Base-by-base conservation (phyloP, 345 rosid species). In the Orychophragmus violaceus region DNA sequence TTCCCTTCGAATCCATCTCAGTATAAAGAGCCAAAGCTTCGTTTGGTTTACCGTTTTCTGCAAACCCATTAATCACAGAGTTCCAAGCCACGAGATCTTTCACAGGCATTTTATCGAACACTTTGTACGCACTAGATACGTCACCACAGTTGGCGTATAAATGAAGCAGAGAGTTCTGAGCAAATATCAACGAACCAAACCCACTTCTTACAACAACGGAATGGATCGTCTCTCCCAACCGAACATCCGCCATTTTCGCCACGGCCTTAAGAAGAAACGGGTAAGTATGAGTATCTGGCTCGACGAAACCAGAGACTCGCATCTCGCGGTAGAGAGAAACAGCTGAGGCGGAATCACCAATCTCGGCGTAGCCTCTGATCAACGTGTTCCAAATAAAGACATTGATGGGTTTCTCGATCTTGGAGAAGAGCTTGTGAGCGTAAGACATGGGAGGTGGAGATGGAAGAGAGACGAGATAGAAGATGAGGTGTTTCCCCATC, bases 21-120 rank as follows among this genome's bases (percentile, higher is more conserved):
- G 61, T 74, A 59, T 77, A 87, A 50, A 87, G 81, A 6, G 27
- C 35, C 36, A 92, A 74, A 36, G 91, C 96, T 62, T 87, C 91
- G 32, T 73, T 70, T 27, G 89, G 85, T 65, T 59, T 79, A 46
- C 96, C 89, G 28, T 89, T 92, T 36, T 81, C 77, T 5, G 84
- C 87, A 76, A 86, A 86, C 63, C 91, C 98, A 71, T 86, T 85
- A 69, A 92, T 89, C 57, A 89, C 85, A 44, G 95, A 83, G 75
- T 92, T 92, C 96, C 98, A 92, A 55, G 96, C 82, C n/a, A 92
- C 95, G 8, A 80, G 45, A 73, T 92, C 96, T 69, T 83, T 87
- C 1, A 68, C 74, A 29, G 63, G 30, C 88, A 91, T 88, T 78
- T 68, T 17, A 10, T 77, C 90, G 60, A 91, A 91, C 91, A 85